A percentile compares a stretch with the other conserved stretches of the same genome.
These are phyloP conservation scores for Colletotrichum sp. DNA, from an alignment of 2,329 filamentous ascomycete species.

Conservation along the genomic window DNA sequence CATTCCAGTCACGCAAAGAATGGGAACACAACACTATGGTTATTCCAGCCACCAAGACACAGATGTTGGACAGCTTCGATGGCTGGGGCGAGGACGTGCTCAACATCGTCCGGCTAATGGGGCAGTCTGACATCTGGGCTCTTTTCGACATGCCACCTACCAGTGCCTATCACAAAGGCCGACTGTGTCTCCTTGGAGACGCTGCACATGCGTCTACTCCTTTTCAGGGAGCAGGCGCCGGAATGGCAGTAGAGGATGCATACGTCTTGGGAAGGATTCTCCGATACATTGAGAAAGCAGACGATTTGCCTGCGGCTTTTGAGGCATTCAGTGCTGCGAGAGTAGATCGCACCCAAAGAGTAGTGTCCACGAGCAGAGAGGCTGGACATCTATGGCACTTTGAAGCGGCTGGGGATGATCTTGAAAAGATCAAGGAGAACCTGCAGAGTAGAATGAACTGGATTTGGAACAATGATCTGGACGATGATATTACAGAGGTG, in stretches of 20 bases:
- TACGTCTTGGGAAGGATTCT: neutral
- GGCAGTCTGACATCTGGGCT: neutral
- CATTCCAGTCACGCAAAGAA: conserved; percentile 30
- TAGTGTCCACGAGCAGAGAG: neutral
- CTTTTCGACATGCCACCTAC: neutral
- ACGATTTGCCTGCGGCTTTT: neutral
- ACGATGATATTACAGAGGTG: neutral
- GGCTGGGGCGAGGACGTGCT: neutral
- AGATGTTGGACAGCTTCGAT: neutral
- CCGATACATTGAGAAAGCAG: neutral
- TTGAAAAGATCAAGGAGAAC: neutral
- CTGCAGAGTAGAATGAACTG: neutral
- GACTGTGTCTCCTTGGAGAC: neutral
- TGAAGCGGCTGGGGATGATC: neutral
- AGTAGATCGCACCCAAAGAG: neutral
- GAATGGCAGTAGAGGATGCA: neutral
- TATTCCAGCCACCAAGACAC: neutral
- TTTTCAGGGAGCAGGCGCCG: neutral
- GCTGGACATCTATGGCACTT: neutral
- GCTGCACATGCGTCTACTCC: neutral
- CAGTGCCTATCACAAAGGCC: neutral
- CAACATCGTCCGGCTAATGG: neutral
- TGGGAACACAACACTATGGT: neutral
- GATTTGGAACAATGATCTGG: neutral
- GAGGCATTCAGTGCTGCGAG: neutral